Percentiles rank a stretch among this genome's conserved stretches.
Evolutionary conservation across 352 stramenopile genomes (phyloP).

Genomic region (Ophiocytium majus): DNA sequence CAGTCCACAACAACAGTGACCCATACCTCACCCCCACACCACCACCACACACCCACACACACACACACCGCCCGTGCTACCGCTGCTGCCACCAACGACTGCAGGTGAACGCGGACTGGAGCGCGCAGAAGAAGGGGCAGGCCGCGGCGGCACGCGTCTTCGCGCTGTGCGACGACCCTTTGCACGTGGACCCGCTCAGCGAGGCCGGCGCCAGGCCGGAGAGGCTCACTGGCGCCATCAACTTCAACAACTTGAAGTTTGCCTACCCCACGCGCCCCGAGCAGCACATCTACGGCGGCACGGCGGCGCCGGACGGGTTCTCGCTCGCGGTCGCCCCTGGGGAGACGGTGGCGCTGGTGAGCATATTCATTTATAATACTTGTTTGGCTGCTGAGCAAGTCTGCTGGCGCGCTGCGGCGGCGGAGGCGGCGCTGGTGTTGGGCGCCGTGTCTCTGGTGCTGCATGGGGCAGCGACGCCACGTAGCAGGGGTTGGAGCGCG

Average conservation of each 20-base stretch:
- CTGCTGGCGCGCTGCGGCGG: no score
- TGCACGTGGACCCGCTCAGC: slow-evolving; percentile 41
- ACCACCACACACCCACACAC: no score
- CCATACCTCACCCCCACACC: no score
- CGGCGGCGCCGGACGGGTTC: neutral
- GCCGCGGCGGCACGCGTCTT: slow-evolving; percentile 46
- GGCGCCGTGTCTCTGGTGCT: no score
- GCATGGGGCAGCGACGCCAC: no score
- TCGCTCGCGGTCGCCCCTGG: slow-evolving; percentile 49
- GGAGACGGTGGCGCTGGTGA: slow-evolving; percentile 62
- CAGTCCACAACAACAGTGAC: no score
- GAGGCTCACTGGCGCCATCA: slow-evolving; percentile 58
- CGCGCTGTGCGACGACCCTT: slow-evolving; percentile 30
- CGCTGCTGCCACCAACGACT: no score
- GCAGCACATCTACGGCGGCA: slow-evolving; percentile 28
- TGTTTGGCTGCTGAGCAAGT: no score
- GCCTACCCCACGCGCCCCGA: slow-evolving; percentile 69
- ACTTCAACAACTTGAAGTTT: slow-evolving; percentile 71
- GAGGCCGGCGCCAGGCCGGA: slow-evolving; percentile 36
- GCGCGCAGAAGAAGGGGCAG: slow-evolving; percentile 33
- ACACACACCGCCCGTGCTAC: no score
- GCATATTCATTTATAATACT: no score
- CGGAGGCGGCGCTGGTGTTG: no score
- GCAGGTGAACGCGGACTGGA: slow-evolving; percentile 46
- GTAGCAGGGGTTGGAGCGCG: no score